A percentile compares a stretch with the other conserved stretches of the same genome.
Conservation (phyloP, 441 rosid genomes). For the Daphne laureola region DNA sequence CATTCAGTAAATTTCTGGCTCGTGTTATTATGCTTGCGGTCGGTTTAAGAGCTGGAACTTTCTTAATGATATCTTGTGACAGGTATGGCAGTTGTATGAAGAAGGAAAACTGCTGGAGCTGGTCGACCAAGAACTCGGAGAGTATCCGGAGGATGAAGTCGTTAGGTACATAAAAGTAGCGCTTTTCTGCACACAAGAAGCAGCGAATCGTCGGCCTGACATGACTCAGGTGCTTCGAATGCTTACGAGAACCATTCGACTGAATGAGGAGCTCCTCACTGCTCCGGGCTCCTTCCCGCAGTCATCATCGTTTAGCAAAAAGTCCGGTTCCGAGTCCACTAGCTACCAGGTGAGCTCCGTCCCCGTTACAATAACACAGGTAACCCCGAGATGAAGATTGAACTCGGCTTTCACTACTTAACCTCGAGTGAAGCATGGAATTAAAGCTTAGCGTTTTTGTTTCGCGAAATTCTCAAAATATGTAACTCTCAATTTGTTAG, state of each 20-base stretch:
- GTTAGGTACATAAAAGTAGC: slow-evolving; percentile 54
- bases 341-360: slow-evolving; percentile 34
- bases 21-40: no score
- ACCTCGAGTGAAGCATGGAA: background rate
- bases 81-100: slow-evolving; percentile 60
- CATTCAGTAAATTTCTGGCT: no score
- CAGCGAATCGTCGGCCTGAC: slow-evolving; percentile 39
- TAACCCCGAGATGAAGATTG: slow-evolving; percentile 43
- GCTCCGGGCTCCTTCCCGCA: slow-evolving; percentile 52
- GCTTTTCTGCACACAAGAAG: slow-evolving; percentile 61
- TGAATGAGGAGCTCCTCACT: slow-evolving; percentile 45
- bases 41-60: no score
- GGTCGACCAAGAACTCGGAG: slow-evolving; percentile 47
- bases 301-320: slow-evolving; percentile 24
- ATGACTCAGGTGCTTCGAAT: slow-evolving; percentile 64
- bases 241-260: slow-evolving; percentile 38
- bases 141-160: slow-evolving; percentile 39
- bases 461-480: no score
- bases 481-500: no score
- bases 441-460: background rate
- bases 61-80: background rate
- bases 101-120: slow-evolving; percentile 43
- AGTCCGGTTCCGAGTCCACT: slow-evolving; percentile 13
- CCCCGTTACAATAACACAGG: slow-evolving; percentile 43
- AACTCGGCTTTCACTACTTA: background rate